Evolutionary conservation across 306 rosid genomes (phyloP), one percentile per base, ranked within the genome.

Genomic region (Vachellia pachyceras): DNA sequence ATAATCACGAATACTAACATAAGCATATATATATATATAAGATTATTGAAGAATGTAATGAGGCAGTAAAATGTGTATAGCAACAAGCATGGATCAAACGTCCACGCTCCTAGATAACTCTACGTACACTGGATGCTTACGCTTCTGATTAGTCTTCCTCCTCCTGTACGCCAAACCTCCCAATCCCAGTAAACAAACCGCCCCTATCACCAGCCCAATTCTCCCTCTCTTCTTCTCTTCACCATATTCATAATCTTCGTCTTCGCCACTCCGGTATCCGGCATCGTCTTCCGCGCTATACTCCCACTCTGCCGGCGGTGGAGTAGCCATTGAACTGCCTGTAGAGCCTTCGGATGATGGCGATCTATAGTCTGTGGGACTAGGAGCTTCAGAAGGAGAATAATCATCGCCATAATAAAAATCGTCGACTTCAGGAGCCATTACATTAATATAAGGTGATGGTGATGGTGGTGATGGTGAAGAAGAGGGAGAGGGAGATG

Each of bases 141-240:
- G 67, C 49, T 41, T 81, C 63, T 8, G 44, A 2, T 66, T 7
- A 6, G 73, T 72, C 39, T 60, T 25, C 73, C 78, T 69, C 63
- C 44, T 82, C 33, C 61, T 72, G 80, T 11, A 82, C 71, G 50
- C 66, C 18, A 80, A 69, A 15, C 77, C 87, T 61, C 84, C 89
- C 79, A 88, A 80, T 45, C 85, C 87, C 39, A 77, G 66, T 18
- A 87, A 52, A 70, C 88, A 85, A 36, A 82, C 60, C 0, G 69
- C 80, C 17, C 79, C 82, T 5, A 80, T 47, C 9, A 65, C 73
- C 44, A 77, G 39, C 5, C 77, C 77, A 2, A 57, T 15, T 45
- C 36, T 35, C 5, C 63, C 23, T 68, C 13, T 55, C 23, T 41
- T 69, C 17, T 69, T 69, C 50, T 15, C 57, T n/a, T 42, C 58